phyloP scores from a whole-genome alignment of 108 stramenopile species.

The Skeletonema costatum region DNA sequence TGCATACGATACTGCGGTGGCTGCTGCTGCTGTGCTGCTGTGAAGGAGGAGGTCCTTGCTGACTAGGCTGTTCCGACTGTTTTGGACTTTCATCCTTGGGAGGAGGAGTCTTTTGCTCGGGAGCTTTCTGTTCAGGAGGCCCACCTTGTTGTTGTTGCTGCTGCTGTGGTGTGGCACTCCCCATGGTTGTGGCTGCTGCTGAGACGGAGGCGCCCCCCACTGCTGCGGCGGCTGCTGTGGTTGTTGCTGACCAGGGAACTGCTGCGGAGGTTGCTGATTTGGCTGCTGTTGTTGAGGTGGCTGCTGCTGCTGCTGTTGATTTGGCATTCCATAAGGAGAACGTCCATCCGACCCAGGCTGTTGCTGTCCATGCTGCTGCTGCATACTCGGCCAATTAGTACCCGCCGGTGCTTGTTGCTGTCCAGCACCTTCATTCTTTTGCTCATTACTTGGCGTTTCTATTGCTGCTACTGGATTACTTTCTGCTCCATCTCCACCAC shows the following conservation, averaged over 20 bases:
- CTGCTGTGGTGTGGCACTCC: neutral
- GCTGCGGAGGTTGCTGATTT: neutral
- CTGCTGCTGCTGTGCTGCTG: slow-evolving; percentile 27
- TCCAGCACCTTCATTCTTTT: neutral
- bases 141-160: neutral
- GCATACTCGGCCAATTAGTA: neutral
- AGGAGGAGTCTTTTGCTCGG: neutral
- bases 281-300: slow-evolving; percentile 7
- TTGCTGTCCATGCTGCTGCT: slow-evolving; percentile 2
- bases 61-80: slow-evolving; percentile 6
- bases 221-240: neutral
- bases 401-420: neutral
- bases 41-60: slow-evolving; percentile 12
- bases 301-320: slow-evolving; percentile 2
- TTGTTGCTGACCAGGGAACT: neutral
- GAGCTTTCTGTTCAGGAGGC: neutral
- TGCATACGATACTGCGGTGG: slow-evolving; percentile 16
- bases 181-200: neutral
- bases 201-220: neutral
- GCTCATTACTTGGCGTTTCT: neutral
- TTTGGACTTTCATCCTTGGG: neutral
- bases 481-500: neutral
- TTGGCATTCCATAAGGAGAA: neutral
- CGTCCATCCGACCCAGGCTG: neutral
- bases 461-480: slow-evolving; percentile 6